Evolutionary conservation across 345 rosid species (phyloP).

Genomic region (Nasturtium officinale): DNA sequence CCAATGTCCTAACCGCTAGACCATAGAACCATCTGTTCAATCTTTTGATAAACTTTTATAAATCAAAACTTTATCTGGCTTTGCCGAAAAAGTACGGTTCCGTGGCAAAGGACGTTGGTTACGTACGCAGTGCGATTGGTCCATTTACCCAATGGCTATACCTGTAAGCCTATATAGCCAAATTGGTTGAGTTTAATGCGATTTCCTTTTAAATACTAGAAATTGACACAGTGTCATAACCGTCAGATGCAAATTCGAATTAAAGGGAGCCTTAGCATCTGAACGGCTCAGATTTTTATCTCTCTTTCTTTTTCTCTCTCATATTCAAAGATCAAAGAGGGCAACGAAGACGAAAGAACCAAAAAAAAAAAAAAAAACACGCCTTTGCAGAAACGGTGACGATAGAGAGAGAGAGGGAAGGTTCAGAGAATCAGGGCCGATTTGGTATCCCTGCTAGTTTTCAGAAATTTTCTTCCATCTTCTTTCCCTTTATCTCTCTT

Average conservation of each 20-base stretch:
- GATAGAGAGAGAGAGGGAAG: slow-evolving; percentile 20
- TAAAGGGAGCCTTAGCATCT: slow-evolving; percentile 25
- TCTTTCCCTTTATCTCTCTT: slow-evolving; percentile 23
- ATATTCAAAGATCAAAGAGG: slow-evolving; percentile 25
- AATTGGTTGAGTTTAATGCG: slow-evolving; percentile 24
- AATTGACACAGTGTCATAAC: slow-evolving; percentile 9
- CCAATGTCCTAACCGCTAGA: slow-evolving; percentile 97
- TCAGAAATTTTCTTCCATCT: background rate
- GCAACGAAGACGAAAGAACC: slow-evolving; percentile 36
- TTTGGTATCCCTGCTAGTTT: slow-evolving; percentile 41
- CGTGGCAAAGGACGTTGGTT: background rate
- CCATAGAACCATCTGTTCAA: slow-evolving; percentile 18
- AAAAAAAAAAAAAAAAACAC: slow-evolving; percentile 32
- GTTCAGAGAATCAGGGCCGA: slow-evolving; percentile 25
- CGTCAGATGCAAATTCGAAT: slow-evolving; percentile 47
- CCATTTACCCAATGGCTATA: background rate
- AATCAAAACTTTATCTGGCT: fast-evolving
- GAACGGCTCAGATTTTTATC: slow-evolving; percentile 41
- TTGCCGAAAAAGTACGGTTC: background rate
- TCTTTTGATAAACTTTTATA: fast-evolving
- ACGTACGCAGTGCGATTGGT: slow-evolving; percentile 16
- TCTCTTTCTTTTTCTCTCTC: slow-evolving; percentile 21
- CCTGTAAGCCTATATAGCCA: background rate
- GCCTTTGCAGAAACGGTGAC: slow-evolving; percentile 45
- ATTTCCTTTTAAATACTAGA: background rate